A percentile compares a stretch with the other conserved stretches of the same genome.
Conservation (phyloP, 129 eudicot genomes). For the Chrysanthemum seticuspe region DNA sequence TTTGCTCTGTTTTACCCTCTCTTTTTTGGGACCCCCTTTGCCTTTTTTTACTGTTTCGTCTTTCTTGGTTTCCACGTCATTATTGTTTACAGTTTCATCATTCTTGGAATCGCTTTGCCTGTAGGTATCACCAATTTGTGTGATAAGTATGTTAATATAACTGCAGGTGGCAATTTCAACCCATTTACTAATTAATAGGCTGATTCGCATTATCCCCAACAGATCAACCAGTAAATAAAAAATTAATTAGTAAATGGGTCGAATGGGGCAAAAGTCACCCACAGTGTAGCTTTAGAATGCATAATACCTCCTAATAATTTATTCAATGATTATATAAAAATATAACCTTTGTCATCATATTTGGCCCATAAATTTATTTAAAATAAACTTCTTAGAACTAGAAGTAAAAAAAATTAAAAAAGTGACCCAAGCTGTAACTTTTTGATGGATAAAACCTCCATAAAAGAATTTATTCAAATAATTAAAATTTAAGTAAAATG, state of each 20-base stretch:
- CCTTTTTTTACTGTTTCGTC: slow-evolving; percentile 15
- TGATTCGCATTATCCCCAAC: not conserved
- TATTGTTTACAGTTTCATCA: slow-evolving; percentile 48
- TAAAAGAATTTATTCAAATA: not conserved
- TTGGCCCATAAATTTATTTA: not conserved
- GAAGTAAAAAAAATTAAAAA: too few species aligned
- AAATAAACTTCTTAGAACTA: not conserved
- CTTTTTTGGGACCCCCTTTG: slow-evolving; percentile 6
- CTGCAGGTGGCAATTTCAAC: not conserved
- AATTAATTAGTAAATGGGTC: not conserved
- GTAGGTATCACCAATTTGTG: slow-evolving; percentile 32
- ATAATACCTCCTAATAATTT: not conserved
- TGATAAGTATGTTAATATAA: slow-evolving; percentile 7
- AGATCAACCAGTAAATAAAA: not conserved
- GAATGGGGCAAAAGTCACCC: not conserved
- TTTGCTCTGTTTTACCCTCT: slow-evolving; percentile 26
- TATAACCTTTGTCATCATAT: not conserved
- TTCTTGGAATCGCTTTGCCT: slow-evolving; percentile 45
- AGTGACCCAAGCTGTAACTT: too few species aligned
- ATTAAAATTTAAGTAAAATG: not conserved
- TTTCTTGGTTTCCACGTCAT: slow-evolving; percentile 20
- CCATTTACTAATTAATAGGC: not conserved
- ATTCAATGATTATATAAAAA: not conserved
- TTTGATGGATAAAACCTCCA: not conserved
- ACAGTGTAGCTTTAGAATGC: not conserved